Base-by-base conservation (phyloP, 257 asterid genomes). In the Gentiana macrophylla region DNA sequence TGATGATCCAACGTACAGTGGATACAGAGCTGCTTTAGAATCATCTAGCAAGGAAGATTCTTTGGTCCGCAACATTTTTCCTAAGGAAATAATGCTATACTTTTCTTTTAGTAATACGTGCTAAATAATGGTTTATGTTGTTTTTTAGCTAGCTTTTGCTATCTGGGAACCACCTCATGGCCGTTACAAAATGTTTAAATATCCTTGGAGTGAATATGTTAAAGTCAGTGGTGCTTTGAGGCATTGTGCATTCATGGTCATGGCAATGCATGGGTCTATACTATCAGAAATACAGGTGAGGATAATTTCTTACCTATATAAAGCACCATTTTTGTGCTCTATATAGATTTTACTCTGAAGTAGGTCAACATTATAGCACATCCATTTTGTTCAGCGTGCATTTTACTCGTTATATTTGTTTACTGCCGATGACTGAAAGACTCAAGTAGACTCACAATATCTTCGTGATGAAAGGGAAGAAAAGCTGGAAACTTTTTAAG, bases 91-190 rank as follows among this genome's bases (percentile, higher is more conserved):
- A 24, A 24, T 24, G 24, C 24, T 24, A 24, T 24, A 24, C 24
- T 24, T 24, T 24, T 24, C 24, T 24, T 24, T 24, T 24, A 24
- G 24, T 24, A 41, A 41, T 7, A 41, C 10, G 8, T 41, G 46
- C 9, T 5, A 5, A 41, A 3, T 6, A 10, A 41, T 41, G 46
- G 46, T 41, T 41, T 41, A 41, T 41, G 6, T 53, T 37, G 2
- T 44, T 47, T 38, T 47, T 48, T 81, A 83, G 95, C 69, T 86
- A 46, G 79, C 81, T 57, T 92, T 88, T 67, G 98, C 98, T 9
- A 55, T 77, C 50, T 92, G 98, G 98, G 98, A 92, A 73, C 98
- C 97, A 1, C 97, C 98, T 66, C 98, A 92, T 53, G 98, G 98
- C 36, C 95, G 89, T 13, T 92, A 92, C 82, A 92, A 68, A 50